Evolutionary conservation across 2,329 filamentous ascomycete species (phyloP), one percentile per base, ranked within the genome.

Genomic region (Fusarium austroafricanum): DNA sequence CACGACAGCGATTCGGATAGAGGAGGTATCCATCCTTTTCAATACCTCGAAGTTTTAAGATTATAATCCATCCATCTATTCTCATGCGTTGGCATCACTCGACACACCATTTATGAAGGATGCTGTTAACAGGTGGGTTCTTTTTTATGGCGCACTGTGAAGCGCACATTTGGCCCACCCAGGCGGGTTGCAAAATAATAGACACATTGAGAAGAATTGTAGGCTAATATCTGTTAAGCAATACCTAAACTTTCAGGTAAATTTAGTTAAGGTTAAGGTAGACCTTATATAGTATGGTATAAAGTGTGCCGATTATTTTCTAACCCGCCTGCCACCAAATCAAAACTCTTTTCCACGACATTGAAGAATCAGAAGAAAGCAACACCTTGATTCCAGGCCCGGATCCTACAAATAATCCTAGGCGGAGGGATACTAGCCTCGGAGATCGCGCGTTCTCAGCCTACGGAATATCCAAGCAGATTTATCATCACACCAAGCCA

Each of bases 1-100:
- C 94, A 17, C 90, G 86, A 80, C 87, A 92, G 80, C 86, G 92
- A 67, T 97, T 92, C 84, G 92, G 92, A 26, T 88, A 76, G 45
- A 50, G 21, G 15, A 37, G 21, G 35, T 59, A 20, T 17, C 14
- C 37, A 15, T 42, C 10, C 20, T 38, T 23, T 43, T 18, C 18
- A 8, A 8, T 26, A 11, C 12, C 3, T 23, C 5, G 4, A 18
- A 31, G 35, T 4, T 38, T 9, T 49, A 51, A 15, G 40, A 26
- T 14, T 31, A 31, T 11, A 31, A 3, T 8, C 35, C 39, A 23
- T 58, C 43, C 47, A 33, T 35, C 26, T 49, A 43, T 44, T 39
- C 46, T 26, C 55, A 8, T 49, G 21, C 31, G 35, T 46, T 37
- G 43, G 14, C 31, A 33, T 46, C 37, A 33, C 28, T 43, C 26